phyloP scores from a whole-genome alignment of 1,139 yeast genomes.

The Candida pseudoviswanathii region DNA sequence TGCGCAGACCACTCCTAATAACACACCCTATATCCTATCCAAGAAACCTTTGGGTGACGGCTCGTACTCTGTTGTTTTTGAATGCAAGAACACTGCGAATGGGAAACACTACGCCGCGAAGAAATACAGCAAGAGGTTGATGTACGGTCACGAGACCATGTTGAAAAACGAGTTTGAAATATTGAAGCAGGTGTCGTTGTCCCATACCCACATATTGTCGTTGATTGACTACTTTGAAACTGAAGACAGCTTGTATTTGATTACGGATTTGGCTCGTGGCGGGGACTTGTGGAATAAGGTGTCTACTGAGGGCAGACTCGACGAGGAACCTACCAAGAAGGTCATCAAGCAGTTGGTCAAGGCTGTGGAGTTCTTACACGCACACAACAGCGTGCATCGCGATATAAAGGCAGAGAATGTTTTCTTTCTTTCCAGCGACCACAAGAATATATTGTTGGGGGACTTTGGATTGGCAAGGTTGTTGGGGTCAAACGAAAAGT shows the following conservation, averaged over 20 bases:
- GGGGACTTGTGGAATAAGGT: slow-evolving; percentile 72
- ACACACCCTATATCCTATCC: slow-evolving; percentile 38
- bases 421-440: slow-evolving; percentile 25
- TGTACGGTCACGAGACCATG: slow-evolving; percentile 38
- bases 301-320: slow-evolving; percentile 38
- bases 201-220: slow-evolving; percentile 56
- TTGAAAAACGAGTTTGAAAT: slow-evolving; percentile 59
- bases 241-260: slow-evolving; percentile 54
- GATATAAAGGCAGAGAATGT: slow-evolving; percentile 47
- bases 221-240: slow-evolving; percentile 75
- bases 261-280: slow-evolving; percentile 69
- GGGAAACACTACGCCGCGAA: slow-evolving; percentile 44
- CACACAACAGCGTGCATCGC: slow-evolving; percentile 39
- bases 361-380: slow-evolving; percentile 34
- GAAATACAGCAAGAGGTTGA: slow-evolving; percentile 32
- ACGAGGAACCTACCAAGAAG: slow-evolving; percentile 52
- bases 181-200: slow-evolving; percentile 46
- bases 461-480: slow-evolving; percentile 68
- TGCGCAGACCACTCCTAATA: slow-evolving; percentile 26
- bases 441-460: slow-evolving; percentile 55
- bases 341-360: slow-evolving; percentile 31
- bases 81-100: slow-evolving; percentile 36
- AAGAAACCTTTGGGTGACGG: slow-evolving; percentile 40
- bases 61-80: slow-evolving; percentile 40
- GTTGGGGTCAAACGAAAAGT: slow-evolving; percentile 26